These are phyloP conservation scores for Pichia scutulata DNA, from an alignment of 805 yeast genomes.

Conservation along the genomic window DNA sequence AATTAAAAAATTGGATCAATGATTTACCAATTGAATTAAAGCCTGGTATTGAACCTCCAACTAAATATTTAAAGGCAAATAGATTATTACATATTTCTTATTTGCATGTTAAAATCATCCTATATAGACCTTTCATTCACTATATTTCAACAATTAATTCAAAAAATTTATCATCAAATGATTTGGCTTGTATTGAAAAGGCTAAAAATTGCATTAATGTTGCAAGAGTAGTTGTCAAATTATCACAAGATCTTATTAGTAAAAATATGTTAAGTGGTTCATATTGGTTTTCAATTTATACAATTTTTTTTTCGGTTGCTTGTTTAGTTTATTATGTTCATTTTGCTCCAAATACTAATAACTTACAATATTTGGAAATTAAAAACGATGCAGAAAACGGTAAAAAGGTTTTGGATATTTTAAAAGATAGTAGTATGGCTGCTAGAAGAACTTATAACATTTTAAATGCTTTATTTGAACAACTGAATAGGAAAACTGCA, in stretches of 20 bases:
- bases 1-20: constrained; percentile 65
- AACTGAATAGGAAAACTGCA: constrained; percentile 66
- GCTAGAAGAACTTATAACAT: constrained; percentile 76
- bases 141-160: constrained; percentile 53
- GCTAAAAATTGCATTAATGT: constrained; percentile 81
- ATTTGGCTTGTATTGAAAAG: constrained; percentile 57
- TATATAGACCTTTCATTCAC: constrained; percentile 85
- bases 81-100: constrained; percentile 64
- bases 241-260: constrained; percentile 74
- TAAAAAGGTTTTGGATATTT: constrained; percentile 56
- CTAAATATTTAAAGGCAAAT: constrained; percentile 63
- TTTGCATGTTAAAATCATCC: constrained; percentile 68
- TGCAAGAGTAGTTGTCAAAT: constrained; percentile 71
- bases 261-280: constrained; percentile 70
- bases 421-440: constrained; percentile 70
- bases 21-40: constrained; percentile 61
- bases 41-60: constrained; percentile 64
- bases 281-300: constrained; percentile 87
- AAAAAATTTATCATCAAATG: constrained; percentile 27
- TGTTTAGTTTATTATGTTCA: constrained; percentile 77
- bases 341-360: constrained; percentile 29
- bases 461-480: constrained; percentile 72
- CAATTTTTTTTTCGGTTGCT: constrained; percentile 83
- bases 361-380: constrained; percentile 47
- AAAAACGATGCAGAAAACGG: constrained; percentile 78